phyloP scores from a whole-genome alignment of 179 eudicot genomes.

The Pouteria campechiana region DNA sequence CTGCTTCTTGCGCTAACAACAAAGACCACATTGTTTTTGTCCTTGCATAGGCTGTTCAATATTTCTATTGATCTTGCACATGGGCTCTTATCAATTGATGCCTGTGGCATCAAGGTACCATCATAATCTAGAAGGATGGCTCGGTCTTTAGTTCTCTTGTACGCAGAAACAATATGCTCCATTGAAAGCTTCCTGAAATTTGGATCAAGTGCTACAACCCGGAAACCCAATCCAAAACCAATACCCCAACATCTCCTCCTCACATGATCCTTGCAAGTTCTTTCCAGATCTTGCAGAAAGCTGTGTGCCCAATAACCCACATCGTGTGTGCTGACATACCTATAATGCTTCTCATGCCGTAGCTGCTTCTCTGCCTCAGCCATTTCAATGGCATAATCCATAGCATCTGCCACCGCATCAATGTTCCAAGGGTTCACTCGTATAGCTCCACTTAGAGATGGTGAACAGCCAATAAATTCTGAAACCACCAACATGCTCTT shows the following conservation, averaged over 20 bases:
- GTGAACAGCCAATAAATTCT: conserved; percentile 90
- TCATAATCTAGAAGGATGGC: conserved; percentile 88
- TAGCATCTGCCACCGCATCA: conserved; percentile 75
- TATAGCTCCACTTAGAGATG: conserved; percentile 88
- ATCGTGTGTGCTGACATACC: conserved; percentile 78
- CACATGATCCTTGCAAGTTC: conserved; percentile 79
- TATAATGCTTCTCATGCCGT: conserved; percentile 86
- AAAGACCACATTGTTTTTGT: conserved; percentile 72
- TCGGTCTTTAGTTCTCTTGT: conserved; percentile 62
- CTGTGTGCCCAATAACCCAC: conserved; percentile 91
- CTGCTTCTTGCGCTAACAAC: conserved; percentile 73
- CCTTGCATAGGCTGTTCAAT: conserved; percentile 54
- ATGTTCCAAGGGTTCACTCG: conserved; percentile 93
- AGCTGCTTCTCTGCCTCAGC: conserved; percentile 65
- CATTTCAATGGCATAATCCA: conserved; percentile 52
- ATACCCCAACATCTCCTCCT: conserved; percentile 81
- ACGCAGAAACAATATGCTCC: conserved; percentile 86
- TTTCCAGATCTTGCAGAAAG: conserved; percentile 76
- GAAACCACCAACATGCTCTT: conserved; percentile 94
- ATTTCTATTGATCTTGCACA: conserved; percentile 44
- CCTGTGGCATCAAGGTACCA: conserved; percentile 66
- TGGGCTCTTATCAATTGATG: conserved; percentile 46
- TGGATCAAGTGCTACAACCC: conserved; percentile 79
- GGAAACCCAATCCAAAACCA: conserved; percentile 86
- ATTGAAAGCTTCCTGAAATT: conserved; percentile 72